Base-by-base conservation (phyloP, 2,329 filamentous ascomycete genomes). In the Sporothrix variecibatus region DNA sequence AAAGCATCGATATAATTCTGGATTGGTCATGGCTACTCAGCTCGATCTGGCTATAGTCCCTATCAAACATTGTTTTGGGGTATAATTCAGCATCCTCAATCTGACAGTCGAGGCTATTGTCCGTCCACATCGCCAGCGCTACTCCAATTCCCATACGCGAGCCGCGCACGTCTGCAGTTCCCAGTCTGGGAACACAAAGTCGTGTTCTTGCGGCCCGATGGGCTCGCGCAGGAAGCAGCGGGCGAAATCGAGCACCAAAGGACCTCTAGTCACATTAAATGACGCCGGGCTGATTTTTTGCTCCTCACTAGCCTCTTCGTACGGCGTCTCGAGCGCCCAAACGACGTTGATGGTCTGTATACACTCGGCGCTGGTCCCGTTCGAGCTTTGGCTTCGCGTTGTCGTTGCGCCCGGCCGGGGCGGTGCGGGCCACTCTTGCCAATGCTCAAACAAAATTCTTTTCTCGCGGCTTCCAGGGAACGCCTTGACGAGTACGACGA, bases 401-500 rank as follows among this genome's bases (percentile, higher is more conserved):
- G 28, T 38, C 28, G 58, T 62, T 38, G 58, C 28, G 28, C 58
- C 58, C 8, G 58, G 58, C 58, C 58, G 58, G 58, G 26, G 1
- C 2, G 28, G 26, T 20, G 15, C 20, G 2, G 28, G 28, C 12
- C 28, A 28, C 28, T 67, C 67, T 23, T 65, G 43, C 72, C 72
- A 71, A 5, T 73, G 72, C 58, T 73, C 67, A 5, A 73, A 11
- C 20, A 56, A 3, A 11, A 73, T 73, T 4, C 67, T n/a, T 23
- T 74, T 71, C 7, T 74, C 56, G 23, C n/a, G 40, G 46, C 64
- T 68, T 31, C 7, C 56, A 2, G 72, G 72, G 46, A 71, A 74
- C 2, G 67, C 72, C 38, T 74, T 72, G 17, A 56, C 68, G 6
- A 74, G 28, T 9, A 72, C 0, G 1, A 74, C 73, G 28, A 74